phyloP scores from a whole-genome alignment of 495 filamentous ascomycete species.

The Eremomyces bilateralis region DNA sequence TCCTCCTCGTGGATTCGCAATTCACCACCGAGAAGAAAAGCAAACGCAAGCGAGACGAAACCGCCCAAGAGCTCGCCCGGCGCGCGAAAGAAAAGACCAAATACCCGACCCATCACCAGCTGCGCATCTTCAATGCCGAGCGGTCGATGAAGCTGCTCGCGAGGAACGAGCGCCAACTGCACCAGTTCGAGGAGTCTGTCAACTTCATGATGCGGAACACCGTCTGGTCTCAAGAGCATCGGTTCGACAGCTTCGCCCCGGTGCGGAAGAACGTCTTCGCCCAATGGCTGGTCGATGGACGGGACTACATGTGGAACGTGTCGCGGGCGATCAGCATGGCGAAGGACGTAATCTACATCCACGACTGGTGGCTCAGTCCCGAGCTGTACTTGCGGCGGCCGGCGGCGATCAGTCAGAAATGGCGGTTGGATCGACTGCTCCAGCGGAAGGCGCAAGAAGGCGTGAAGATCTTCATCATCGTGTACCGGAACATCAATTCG shows the following conservation, averaged over 20 bases:
- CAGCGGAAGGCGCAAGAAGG: slow-evolving; percentile 84
- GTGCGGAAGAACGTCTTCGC: slow-evolving; percentile 72
- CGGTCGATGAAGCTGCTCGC: slow-evolving; percentile 78
- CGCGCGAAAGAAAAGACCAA: slow-evolving; percentile 43
- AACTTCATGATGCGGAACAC: slow-evolving; percentile 60
- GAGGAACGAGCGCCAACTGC: slow-evolving; percentile 67
- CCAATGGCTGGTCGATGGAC: slow-evolving; percentile 90
- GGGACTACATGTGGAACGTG: slow-evolving; percentile 99
- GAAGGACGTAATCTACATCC: slow-evolving; percentile 95
- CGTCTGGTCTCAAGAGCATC: slow-evolving; percentile 58
- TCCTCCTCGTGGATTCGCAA: slow-evolving; percentile 74
- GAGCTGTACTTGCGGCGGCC: slow-evolving; percentile 92
- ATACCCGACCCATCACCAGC: slow-evolving; percentile 49
- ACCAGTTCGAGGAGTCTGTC: slow-evolving; percentile 88
- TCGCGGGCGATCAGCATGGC: slow-evolving; percentile 94
- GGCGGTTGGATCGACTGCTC: slow-evolving; percentile 86
- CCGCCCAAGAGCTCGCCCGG: slow-evolving; percentile 24
- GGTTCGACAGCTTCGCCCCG: slow-evolving; percentile 87
- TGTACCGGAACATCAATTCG: slow-evolving; percentile 96
- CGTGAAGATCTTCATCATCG: slow-evolving; percentile 94
- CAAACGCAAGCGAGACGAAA: slow-evolving; percentile 33
- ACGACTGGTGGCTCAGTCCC: slow-evolving; percentile 97
- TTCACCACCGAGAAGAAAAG: slow-evolving; percentile 59
- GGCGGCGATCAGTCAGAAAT: slow-evolving; percentile 94
- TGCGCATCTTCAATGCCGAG: slow-evolving; percentile 72